Conservation (phyloP, 768 basidiomycete species). For the Phaeotremella skinneri region DNA sequence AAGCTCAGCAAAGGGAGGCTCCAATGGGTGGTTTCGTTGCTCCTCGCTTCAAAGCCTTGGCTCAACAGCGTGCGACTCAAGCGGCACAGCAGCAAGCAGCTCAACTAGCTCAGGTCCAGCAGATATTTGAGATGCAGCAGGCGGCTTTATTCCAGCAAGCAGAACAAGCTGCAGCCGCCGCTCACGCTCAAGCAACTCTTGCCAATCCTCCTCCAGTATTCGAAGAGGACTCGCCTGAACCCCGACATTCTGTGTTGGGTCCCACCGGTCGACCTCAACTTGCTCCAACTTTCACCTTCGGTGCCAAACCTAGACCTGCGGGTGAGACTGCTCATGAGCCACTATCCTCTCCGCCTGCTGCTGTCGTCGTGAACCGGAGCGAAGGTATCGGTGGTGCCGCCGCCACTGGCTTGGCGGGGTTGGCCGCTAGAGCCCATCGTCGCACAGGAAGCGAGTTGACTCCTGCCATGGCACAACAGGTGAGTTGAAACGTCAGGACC, state of each 20-base stretch:
- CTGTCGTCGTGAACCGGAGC: slow-evolving; percentile 29
- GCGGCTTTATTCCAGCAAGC: slow-evolving; percentile 23
- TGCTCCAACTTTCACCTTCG: slow-evolving; percentile 89
- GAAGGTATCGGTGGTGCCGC: slow-evolving; percentile 42
- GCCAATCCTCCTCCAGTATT: slow-evolving; percentile 41
- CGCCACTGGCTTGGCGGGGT: slow-evolving; percentile 49
- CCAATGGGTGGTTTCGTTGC: slow-evolving; percentile 67
- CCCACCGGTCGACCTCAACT: slow-evolving; percentile 80
- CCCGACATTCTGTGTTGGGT: slow-evolving; percentile 24
- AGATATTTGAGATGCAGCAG: slow-evolving; percentile 38
- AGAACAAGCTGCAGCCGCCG: slow-evolving; percentile 18
- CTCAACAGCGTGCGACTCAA: slow-evolving; percentile 55
- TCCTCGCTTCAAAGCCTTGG: slow-evolving; percentile 77
- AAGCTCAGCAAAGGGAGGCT: slow-evolving; percentile 59
- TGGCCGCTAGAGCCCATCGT: slow-evolving; percentile 51
- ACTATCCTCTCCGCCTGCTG: slow-evolving; percentile 11
- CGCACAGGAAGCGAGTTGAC: slow-evolving; percentile 63
- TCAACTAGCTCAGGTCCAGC: slow-evolving; percentile 25
- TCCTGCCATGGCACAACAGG: slow-evolving; percentile 83
- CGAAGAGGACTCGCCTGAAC: slow-evolving; percentile 45
- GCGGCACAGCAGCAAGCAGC: slow-evolving; percentile 56
- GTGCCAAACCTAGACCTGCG: slow-evolving; percentile 57
- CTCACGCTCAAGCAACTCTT: slow-evolving; percentile 28
- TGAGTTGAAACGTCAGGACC: slow-evolving; percentile 47
- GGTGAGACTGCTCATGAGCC: slow-evolving; percentile 14